These are phyloP conservation scores for Periconia sp. DNA, from an alignment of 2,329 filamentous ascomycete genomes.

Conservation along the genomic window DNA sequence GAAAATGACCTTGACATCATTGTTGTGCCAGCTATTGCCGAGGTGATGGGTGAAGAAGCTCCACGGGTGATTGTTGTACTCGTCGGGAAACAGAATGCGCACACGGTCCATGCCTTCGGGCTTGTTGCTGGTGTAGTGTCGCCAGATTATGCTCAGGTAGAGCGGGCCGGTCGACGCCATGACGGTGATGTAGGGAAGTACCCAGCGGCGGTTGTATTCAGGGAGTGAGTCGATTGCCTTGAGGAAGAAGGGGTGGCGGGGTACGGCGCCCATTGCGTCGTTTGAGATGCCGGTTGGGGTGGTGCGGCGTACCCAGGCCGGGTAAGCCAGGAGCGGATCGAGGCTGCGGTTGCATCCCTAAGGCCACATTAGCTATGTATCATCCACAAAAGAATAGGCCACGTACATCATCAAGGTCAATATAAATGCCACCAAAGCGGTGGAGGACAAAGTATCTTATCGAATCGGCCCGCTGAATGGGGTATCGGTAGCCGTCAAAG, in stretches of 20 bases:
- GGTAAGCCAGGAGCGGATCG: slow-evolving; percentile 71
- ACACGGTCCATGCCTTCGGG: slow-evolving; percentile 61
- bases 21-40: slow-evolving; percentile 70
- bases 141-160: slow-evolving; percentile 77
- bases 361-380: slow-evolving; percentile 12
- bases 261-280: slow-evolving; percentile 77
- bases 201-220: slow-evolving; percentile 72
- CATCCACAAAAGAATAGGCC: slow-evolving; percentile 2
- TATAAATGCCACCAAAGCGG: slow-evolving; percentile 80
- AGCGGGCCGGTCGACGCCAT: slow-evolving; percentile 81
- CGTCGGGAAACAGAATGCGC: slow-evolving; percentile 71
- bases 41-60: slow-evolving; percentile 73
- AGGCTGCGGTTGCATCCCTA: slow-evolving; percentile 72
- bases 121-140: slow-evolving; percentile 68
- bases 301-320: slow-evolving; percentile 74
- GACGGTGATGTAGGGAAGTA: slow-evolving; percentile 75
- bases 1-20: slow-evolving; percentile 69
- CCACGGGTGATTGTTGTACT: slow-evolving; percentile 72
- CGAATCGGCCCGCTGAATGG: slow-evolving; percentile 78
- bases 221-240: slow-evolving; percentile 71
- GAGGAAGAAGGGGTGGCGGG: slow-evolving; percentile 76
- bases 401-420: slow-evolving; percentile 75
- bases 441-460: slow-evolving; percentile 81
- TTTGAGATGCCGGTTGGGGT: slow-evolving; percentile 80
- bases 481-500: slow-evolving; percentile 75